Conservation (phyloP, 106 monocot species). For the Allium cepa region DNA sequence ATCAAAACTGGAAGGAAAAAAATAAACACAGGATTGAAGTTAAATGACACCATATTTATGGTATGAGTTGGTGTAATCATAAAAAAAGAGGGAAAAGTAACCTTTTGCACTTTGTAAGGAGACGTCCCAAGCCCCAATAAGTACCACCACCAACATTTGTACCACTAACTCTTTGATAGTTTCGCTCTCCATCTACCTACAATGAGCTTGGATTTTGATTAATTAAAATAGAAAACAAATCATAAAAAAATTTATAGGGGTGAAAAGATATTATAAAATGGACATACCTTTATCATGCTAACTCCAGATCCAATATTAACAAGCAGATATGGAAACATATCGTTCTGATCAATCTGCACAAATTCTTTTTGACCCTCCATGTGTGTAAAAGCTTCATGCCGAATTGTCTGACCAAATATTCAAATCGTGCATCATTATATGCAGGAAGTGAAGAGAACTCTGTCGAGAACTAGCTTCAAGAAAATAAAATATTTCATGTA, state of each 20-base stretch:
- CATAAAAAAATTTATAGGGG: too few relatives aligned
- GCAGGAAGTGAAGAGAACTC: too few relatives aligned
- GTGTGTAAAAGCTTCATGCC: constrained; percentile 99
- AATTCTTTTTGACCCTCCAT: constrained; percentile 97
- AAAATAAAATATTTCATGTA: too few relatives aligned
- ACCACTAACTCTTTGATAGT: constrained; percentile 94
- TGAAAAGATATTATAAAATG: too few relatives aligned
- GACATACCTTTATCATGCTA: constrained; percentile 88
- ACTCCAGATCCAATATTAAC: constrained; percentile 99
- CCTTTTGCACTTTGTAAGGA: constrained; percentile 98
- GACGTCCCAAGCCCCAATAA: constrained; percentile 87
- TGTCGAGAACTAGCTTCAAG: too few relatives aligned
- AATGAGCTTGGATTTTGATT: constrained; percentile 7
- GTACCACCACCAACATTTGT: constrained; percentile 99
- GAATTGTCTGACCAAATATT: constrained; percentile 51
- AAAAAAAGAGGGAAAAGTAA: constrained; percentile 11
- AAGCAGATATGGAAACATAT: constrained; percentile 95
- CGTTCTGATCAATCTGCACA: constrained; percentile 93
- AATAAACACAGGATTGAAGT: constrained; percentile 7
- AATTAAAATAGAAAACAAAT: neutral
- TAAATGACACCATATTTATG: neutral
- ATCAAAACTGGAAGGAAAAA: constrained; percentile 67
- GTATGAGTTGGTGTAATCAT: neutral
- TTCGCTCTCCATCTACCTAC: constrained; percentile 93
- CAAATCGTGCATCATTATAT: too few relatives aligned